A percentile compares a stretch with the other conserved stretches of the same genome.
Evolutionary conservation across 257 asterid genomes (phyloP).

Genomic region (Orobanche coerulescens): DNA sequence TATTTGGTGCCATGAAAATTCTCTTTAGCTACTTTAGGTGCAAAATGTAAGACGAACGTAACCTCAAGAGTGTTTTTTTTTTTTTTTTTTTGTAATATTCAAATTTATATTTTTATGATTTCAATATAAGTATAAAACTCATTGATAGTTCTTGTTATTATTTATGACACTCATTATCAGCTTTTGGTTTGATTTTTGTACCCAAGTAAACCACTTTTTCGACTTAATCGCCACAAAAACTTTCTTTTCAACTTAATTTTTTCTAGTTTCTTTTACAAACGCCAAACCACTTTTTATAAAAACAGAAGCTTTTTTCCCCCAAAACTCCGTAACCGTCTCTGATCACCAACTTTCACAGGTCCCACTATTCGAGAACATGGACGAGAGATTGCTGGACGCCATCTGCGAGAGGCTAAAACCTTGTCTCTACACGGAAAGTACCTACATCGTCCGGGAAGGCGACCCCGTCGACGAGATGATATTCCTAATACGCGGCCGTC

Average conservation of each 20-base stretch:
- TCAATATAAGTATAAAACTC: too few species aligned
- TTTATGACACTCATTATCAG: neutral
- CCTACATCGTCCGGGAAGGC: constrained; percentile 94
- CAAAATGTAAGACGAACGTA: too few species aligned
- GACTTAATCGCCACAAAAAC: neutral
- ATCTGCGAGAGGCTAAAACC: constrained; percentile 93
- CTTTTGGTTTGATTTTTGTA: neutral
- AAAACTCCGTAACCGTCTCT: neutral
- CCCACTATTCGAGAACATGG: constrained; percentile 93
- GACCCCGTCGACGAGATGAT: constrained; percentile 98
- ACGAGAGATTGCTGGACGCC: constrained; percentile 92
- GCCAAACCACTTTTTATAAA: too few species aligned
- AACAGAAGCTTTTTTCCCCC: neutral
- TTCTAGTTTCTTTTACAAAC: too few species aligned
- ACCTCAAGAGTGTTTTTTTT: too few species aligned
- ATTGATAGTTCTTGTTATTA: too few species aligned
- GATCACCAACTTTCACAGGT: constrained; percentile 43
- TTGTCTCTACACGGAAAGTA: constrained; percentile 68
- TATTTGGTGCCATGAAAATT: too few species aligned
- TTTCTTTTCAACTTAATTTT: neutral
- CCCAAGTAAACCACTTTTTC: neutral
- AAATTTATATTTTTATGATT: too few species aligned
- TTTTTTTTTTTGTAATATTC: too few species aligned
- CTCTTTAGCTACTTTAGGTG: too few species aligned
- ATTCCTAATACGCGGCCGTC: constrained; percentile 92